Evolutionary conservation across 2,329 filamentous ascomycete species (phyloP).

Genomic region (Nannizzia gypsea): DNA sequence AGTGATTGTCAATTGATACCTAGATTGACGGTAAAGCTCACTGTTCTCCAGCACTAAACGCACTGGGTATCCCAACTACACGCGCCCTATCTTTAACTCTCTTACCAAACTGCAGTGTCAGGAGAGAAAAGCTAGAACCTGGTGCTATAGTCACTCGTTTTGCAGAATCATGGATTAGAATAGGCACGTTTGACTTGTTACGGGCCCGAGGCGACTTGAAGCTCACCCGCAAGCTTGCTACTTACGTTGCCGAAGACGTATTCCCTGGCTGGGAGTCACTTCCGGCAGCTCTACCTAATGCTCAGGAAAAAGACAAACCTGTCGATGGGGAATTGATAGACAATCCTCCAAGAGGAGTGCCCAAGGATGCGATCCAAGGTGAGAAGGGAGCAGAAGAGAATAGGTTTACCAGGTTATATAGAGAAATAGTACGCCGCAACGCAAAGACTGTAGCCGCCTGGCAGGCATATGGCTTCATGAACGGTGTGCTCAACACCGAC

Average conservation of each 20-base stretch:
- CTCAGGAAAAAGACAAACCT: conserved; percentile 31
- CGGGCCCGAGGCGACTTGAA: conserved; percentile 67
- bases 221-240: conserved; percentile 60
- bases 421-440: conserved; percentile 75
- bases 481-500: conserved; percentile 94
- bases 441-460: conserved; percentile 80
- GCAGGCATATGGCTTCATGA: conserved; percentile 99
- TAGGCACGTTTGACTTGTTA: conserved; percentile 94
- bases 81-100: conserved; percentile 73
- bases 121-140: conserved; percentile 71
- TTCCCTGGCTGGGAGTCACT: conserved; percentile 80
- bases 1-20: neutral
- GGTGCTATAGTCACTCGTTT: conserved; percentile 89
- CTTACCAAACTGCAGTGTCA: conserved; percentile 58
- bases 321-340: conserved; percentile 23
- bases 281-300: conserved; percentile 43
- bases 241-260: conserved; percentile 78
- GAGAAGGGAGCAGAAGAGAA: conserved; percentile 62
- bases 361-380: conserved; percentile 53
- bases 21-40: neutral
- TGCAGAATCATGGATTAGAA: conserved; percentile 78
- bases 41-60: conserved; percentile 48
- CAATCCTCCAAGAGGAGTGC: conserved; percentile 42
- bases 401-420: conserved; percentile 73
- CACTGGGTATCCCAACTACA: conserved; percentile 74